These are phyloP conservation scores for Diatrype stigma DNA, from an alignment of 2,329 filamentous ascomycete species.

Conservation along the genomic window DNA sequence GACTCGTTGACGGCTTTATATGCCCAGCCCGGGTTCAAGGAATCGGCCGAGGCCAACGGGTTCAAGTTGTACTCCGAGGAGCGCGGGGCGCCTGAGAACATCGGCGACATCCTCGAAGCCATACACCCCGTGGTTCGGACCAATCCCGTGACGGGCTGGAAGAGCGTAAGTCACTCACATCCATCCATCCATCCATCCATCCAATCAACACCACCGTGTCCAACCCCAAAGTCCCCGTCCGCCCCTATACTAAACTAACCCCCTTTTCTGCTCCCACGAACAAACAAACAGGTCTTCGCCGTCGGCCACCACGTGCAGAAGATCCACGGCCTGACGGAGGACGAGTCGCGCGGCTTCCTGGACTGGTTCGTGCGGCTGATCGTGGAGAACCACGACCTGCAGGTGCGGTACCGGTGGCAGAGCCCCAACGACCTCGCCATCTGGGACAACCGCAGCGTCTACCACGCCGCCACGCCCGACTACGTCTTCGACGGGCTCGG, in stretches of 20 bases:
- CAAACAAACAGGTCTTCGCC: constrained; percentile 16
- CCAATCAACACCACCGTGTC: neutral
- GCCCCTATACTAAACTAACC: neutral
- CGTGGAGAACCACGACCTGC: constrained; percentile 25
- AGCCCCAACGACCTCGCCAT: constrained; percentile 38
- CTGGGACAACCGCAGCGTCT: constrained; percentile 54
- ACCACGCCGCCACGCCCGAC: constrained; percentile 52
- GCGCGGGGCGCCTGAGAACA: constrained; percentile 51
- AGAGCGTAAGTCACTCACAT: constrained; percentile 35
- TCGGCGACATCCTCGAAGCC: constrained; percentile 44
- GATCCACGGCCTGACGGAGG: constrained; percentile 21
- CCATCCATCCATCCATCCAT: constrained; percentile 21
- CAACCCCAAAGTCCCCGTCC: neutral
- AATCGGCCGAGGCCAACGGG: constrained; percentile 32
- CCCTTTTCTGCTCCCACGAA: neutral
- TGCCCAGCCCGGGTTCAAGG: constrained; percentile 36
- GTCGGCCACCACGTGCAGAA: constrained; percentile 22
- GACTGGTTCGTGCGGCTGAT: constrained; percentile 23
- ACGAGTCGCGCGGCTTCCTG: constrained; percentile 18
- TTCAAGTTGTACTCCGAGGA: constrained; percentile 42
- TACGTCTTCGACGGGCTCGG: constrained; percentile 39
- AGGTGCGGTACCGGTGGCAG: constrained; percentile 30
- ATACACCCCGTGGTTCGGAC: constrained; percentile 55
- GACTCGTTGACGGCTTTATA: constrained; percentile 42
- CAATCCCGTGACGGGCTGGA: constrained; percentile 62